A percentile compares a stretch with the other conserved stretches of the same genome.
These are phyloP conservation scores for Aspergillus floridensis DNA, from an alignment of 2,329 filamentous ascomycete species.

Conservation along the genomic window DNA sequence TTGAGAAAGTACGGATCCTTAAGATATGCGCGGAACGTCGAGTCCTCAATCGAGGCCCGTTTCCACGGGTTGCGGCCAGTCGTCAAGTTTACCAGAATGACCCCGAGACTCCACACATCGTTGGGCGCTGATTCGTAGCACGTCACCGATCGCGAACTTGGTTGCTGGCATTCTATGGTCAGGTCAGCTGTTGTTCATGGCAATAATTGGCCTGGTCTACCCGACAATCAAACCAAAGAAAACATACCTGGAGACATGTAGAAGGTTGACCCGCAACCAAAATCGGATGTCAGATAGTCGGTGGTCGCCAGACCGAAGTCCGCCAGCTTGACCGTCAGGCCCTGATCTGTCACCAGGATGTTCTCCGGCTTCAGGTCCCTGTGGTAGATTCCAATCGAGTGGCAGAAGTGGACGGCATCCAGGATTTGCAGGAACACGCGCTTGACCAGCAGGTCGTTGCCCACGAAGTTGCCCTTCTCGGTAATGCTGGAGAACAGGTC, in stretches of 20 bases:
- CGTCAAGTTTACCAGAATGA: slow-evolving; percentile 94
- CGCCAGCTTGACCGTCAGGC: slow-evolving; percentile 88
- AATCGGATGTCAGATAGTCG: slow-evolving; percentile 81
- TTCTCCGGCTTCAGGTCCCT: slow-evolving; percentile 98
- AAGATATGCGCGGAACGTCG: slow-evolving; percentile 88
- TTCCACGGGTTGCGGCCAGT: slow-evolving; percentile 99
- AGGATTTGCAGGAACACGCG: slow-evolving; percentile 90
- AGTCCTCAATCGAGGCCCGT: slow-evolving; percentile 87
- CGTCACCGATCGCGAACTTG: slow-evolving; percentile 64
- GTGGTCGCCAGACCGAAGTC: slow-evolving; percentile 95
- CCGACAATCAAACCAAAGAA: slow-evolving; percentile 2
- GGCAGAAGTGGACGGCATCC: slow-evolving; percentile 95
- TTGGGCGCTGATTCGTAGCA: slow-evolving; percentile 92
- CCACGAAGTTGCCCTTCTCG: slow-evolving; percentile 86
- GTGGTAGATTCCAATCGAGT: slow-evolving; percentile 91
- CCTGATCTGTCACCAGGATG: slow-evolving; percentile 84
- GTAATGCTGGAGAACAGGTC: slow-evolving; percentile 98
- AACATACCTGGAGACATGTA: slow-evolving; percentile 97
- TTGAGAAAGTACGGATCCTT: slow-evolving; percentile 83
- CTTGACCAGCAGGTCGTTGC: slow-evolving; percentile 84
- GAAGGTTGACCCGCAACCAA: slow-evolving; percentile 96
- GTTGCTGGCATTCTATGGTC: slow-evolving; percentile 78
- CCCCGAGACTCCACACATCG: slow-evolving; percentile 97
- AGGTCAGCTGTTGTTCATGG: slow-evolving; percentile 7
- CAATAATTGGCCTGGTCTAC: slow-evolving; percentile 7